These are phyloP conservation scores for Thelonectria olida DNA, from an alignment of 2,329 filamentous ascomycete species.

Conservation along the genomic window DNA sequence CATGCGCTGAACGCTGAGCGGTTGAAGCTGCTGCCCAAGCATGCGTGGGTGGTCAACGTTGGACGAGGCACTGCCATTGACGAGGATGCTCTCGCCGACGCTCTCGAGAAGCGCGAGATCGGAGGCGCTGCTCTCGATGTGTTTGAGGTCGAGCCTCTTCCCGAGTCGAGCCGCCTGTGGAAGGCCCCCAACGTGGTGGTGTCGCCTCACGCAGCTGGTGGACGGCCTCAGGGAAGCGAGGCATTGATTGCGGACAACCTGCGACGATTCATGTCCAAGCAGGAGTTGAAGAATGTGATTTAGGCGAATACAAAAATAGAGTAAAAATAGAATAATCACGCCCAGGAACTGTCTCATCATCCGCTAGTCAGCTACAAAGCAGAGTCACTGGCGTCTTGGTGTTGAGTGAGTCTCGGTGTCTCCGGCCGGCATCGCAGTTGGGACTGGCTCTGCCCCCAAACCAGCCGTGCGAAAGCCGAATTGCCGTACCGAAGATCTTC, in stretches of 20 bases:
- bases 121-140: constrained; percentile 62
- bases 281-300: constrained; percentile 65
- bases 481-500: neutral
- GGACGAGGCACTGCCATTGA: constrained; percentile 59
- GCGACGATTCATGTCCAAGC: constrained; percentile 65
- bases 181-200: constrained; percentile 62
- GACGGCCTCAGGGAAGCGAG: constrained; percentile 68
- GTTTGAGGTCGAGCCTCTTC: constrained; percentile 57
- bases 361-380: too few species aligned
- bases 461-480: neutral
- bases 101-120: constrained; percentile 53
- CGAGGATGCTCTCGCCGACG: constrained; percentile 58
- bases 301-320: constrained; percentile 27
- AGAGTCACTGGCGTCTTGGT: too few species aligned
- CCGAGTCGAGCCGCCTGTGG: constrained; percentile 55
- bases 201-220: constrained; percentile 67
- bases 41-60: constrained; percentile 66
- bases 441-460: neutral
- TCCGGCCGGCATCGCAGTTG: neutral
- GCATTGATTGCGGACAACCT: constrained; percentile 69
- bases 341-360: neutral
- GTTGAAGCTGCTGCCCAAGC: constrained; percentile 62
- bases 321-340: neutral
- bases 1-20: constrained; percentile 65
- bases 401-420: neutral